Conservation (phyloP, 306 rosid genomes). For the Quercus engelmannii region DNA sequence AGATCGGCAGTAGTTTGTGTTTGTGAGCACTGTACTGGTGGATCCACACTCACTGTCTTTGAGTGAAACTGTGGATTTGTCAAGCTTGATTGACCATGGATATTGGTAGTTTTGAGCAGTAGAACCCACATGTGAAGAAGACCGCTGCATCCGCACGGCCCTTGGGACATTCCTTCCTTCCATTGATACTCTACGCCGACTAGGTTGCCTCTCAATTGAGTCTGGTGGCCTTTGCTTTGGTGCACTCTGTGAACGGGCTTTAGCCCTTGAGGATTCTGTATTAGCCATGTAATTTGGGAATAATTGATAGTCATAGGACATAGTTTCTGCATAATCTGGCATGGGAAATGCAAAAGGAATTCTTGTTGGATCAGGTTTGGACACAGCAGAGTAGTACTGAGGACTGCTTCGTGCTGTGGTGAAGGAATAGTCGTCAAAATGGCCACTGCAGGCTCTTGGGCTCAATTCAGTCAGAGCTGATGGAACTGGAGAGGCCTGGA, state of each 20-base stretch:
- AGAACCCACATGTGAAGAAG: slow-evolving; percentile 79
- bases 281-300: slow-evolving; percentile 95
- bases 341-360: slow-evolving; percentile 57
- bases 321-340: slow-evolving; percentile 51
- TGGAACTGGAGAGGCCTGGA: slow-evolving; percentile 61
- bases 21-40: slow-evolving; percentile 66
- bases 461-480: slow-evolving; percentile 59
- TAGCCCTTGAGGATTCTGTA: slow-evolving; percentile 85
- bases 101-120: slow-evolving; percentile 57
- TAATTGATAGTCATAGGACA: slow-evolving; percentile 59
- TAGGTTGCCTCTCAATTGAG: slow-evolving; percentile 62
- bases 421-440: slow-evolving; percentile 62
- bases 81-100: slow-evolving; percentile 84
- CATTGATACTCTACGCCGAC: slow-evolving; percentile 58
- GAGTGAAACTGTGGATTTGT: slow-evolving; percentile 67
- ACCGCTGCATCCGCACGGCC: slow-evolving; percentile 84
- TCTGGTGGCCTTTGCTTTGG: slow-evolving; percentile 91
- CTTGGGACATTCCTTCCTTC: slow-evolving; percentile 89
- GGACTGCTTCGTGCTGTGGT: slow-evolving; percentile 75
- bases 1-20: slow-evolving; percentile 65
- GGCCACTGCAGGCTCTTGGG: slow-evolving; percentile 67
- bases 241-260: slow-evolving; percentile 83
- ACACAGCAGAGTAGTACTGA: slow-evolving; percentile 52
- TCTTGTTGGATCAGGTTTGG: slow-evolving; percentile 45
- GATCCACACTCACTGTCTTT: slow-evolving; percentile 89